Evolutionary conservation across 768 basidiomycete species (phyloP).

Genomic region (Naganishia kalamii): DNA sequence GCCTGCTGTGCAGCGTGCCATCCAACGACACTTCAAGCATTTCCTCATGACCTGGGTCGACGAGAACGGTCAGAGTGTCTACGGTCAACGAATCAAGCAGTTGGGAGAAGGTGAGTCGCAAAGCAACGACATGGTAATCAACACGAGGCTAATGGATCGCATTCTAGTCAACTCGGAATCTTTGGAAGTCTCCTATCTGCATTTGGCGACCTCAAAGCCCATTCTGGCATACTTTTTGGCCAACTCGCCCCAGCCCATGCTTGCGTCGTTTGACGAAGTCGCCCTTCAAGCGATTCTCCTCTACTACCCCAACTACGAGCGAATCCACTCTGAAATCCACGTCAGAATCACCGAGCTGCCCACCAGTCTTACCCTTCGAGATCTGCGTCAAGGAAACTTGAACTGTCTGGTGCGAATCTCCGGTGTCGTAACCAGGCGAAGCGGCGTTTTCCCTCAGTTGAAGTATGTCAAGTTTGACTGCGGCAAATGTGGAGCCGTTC

Average conservation of each 20-base stretch:
- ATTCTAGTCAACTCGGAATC: constrained; percentile 85
- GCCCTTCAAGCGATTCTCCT: constrained; percentile 89
- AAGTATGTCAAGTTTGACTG: constrained; percentile 99
- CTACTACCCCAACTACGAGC: constrained; percentile 91
- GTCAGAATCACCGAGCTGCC: constrained; percentile 94
- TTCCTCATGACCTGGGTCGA: constrained; percentile 96
- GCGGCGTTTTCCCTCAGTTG: constrained; percentile 96
- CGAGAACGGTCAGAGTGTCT: constrained; percentile 81
- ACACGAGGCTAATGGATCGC: too few species aligned
- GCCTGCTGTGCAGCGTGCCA: constrained; percentile 80
- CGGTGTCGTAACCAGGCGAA: constrained; percentile 90
- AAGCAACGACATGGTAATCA: too few species aligned
- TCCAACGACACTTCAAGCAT: constrained; percentile 84
- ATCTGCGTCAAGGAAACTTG: constrained; percentile 81
- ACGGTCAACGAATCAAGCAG: constrained; percentile 84
- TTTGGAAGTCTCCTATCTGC: constrained; percentile 93
- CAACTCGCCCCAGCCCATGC: constrained; percentile 87
- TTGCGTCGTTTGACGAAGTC: constrained; percentile 89
- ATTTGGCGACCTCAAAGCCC: constrained; percentile 83
- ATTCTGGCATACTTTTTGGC: constrained; percentile 96
- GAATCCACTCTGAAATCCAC: constrained; percentile 96
- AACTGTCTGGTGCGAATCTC: constrained; percentile 93
- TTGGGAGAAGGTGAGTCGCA: constrained; percentile 77
- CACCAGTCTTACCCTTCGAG: constrained; percentile 78
- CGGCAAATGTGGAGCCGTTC: constrained; percentile 81